A percentile compares a stretch with the other conserved stretches of the same genome.
These are phyloP conservation scores for Daucus carota DNA, from an alignment of 129 eudicot genomes.

Conservation along the genomic window DNA sequence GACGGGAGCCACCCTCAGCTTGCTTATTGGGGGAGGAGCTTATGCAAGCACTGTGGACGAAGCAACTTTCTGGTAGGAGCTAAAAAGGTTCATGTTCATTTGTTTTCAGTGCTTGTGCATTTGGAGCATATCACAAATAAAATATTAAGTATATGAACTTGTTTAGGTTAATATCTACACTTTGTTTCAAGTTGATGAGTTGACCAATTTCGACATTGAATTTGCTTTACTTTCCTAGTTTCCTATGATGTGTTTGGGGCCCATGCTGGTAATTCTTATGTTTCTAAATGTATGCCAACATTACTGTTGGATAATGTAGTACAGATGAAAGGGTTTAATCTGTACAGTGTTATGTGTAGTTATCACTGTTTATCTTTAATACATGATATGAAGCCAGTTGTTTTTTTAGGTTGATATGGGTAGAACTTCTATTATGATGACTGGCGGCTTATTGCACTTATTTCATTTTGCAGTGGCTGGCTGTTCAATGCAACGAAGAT, in stretches of 20 bases:
- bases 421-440: neutral
- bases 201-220: neutral
- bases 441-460: neutral
- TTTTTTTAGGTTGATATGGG: neutral
- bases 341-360: neutral
- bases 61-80: slow-evolving; percentile 87
- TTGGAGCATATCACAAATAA: neutral
- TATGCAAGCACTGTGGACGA: slow-evolving; percentile 99
- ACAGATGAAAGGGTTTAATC: neutral
- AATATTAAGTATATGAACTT: neutral
- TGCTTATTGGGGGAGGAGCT: slow-evolving; percentile 91
- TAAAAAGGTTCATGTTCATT: neutral
- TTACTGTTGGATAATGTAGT: neutral
- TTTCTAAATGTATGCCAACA: too few species aligned
- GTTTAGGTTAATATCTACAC: neutral
- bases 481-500: slow-evolving; percentile 86
- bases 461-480: slow-evolving; percentile 80
- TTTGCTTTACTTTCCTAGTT: neutral
- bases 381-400: neutral
- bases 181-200: neutral
- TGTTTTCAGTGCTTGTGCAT: neutral
- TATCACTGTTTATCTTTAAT: neutral
- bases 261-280: neutral
- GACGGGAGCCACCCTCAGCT: slow-evolving; percentile 73
- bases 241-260: neutral